Evolutionary conservation across 495 filamentous ascomycete species (phyloP).

Genomic region (Parathielavia hyrcaniae): DNA sequence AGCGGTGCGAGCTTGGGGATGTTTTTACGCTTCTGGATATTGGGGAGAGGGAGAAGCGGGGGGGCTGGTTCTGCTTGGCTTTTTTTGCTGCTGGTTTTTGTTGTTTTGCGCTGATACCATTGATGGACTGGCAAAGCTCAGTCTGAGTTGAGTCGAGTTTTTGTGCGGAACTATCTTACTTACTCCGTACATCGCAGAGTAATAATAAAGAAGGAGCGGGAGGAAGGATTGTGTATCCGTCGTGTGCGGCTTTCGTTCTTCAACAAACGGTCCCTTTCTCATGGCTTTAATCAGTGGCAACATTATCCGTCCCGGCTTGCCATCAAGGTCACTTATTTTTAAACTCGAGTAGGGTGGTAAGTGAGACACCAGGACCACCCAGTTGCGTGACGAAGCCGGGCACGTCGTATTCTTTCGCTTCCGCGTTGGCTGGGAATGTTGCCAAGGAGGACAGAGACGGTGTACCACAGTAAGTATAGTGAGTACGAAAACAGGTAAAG

Average conservation of each 20-base stretch:
- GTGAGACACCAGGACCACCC: neutral
- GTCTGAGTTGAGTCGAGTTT: neutral
- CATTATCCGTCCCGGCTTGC: too few species aligned
- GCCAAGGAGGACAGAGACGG: neutral
- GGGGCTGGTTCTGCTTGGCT: neutral
- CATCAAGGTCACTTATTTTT: too few species aligned
- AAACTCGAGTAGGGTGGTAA: neutral
- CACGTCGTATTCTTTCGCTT: neutral
- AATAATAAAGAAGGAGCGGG: too few species aligned
- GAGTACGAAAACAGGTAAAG: too few species aligned
- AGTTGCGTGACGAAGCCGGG: neutral
- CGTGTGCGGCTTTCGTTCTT: neutral
- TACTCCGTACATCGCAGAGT: too few species aligned
- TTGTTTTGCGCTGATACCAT: slow-evolving; percentile 19
- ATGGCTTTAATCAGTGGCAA: neutral
- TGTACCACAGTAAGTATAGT: too few species aligned
- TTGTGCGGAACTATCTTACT: neutral
- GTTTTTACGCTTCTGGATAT: neutral
- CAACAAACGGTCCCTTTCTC: neutral
- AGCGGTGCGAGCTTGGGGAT: neutral
- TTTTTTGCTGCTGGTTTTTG: slow-evolving; percentile 6
- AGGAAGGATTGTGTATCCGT: too few species aligned
- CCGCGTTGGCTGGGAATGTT: too few species aligned
- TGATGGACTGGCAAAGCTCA: neutral
- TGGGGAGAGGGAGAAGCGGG: neutral